Conservation (phyloP, 768 basidiomycete genomes). For the Lactarius tabidus region DNA sequence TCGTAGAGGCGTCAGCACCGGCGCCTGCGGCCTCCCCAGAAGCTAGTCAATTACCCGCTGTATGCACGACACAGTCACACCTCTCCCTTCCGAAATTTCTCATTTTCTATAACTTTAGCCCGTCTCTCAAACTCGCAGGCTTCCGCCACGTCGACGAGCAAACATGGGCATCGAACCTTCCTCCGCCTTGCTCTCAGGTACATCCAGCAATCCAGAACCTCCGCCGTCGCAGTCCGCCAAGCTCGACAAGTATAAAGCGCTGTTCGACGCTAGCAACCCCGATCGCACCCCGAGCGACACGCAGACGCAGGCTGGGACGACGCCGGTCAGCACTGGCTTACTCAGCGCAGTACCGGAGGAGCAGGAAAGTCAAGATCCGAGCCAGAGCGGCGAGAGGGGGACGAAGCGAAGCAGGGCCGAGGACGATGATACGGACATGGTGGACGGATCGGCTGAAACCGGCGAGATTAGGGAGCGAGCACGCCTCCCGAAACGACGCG, state of each 20-base stretch:
- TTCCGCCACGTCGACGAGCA: constrained; percentile 20
- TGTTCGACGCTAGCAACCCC: constrained; percentile 25
- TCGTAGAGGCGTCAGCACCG: background rate
- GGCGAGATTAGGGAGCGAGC: background rate
- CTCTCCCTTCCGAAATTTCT: background rate
- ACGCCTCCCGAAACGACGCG: constrained; percentile 15
- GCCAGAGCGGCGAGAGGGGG: background rate
- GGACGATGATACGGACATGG: constrained; percentile 1
- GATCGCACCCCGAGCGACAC: constrained; percentile 15
- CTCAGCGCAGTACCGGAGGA: constrained; percentile 16
- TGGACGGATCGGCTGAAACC: background rate
- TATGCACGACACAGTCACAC: background rate
- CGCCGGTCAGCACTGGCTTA: background rate
- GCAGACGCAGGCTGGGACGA: constrained; percentile 5
- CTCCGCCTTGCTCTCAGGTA: background rate
- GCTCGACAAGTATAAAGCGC: constrained; percentile 24
- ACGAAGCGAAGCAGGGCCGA: constrained; percentile 16
- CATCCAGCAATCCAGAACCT: background rate
- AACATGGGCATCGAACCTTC: constrained; percentile 1
- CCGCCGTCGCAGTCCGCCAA: constrained; percentile 11
- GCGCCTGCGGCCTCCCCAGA: background rate
- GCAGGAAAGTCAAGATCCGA: constrained; percentile 10
- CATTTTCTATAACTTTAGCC: constrained; percentile 6
- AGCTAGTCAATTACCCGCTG: constrained; percentile 17
- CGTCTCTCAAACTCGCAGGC: constrained; percentile 16